Base-by-base conservation (phyloP, 2,329 filamentous ascomycete genomes). In the Curvularia hawaiiensis region DNA sequence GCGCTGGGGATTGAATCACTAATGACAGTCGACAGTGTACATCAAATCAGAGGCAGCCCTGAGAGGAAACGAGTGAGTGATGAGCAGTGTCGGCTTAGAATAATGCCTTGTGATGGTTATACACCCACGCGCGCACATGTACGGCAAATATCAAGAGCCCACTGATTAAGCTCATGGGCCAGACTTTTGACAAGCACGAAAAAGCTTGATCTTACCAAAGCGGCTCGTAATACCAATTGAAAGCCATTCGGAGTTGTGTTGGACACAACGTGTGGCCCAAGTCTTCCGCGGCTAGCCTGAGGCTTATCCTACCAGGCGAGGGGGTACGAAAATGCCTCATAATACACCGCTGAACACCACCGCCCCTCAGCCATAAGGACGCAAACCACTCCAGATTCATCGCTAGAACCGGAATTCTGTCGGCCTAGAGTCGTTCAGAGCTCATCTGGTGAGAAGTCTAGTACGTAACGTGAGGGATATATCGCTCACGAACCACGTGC, bases 401-500 rank as follows among this genome's bases (percentile, higher is more conserved):
- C 11, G 26, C 26, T 45, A 18, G 24, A 20, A 12, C n/a, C 44
- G 44, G 44, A 6, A 28, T 9, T 31, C 16, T 22, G 28, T 31
- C 44, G 16, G 11, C n/a, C 44, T 46, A 26, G 44, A 12, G 44
- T 4, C 18, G 3, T n/a, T 38, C 14, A 16, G 16, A 31, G 28
- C n/a, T 22, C 26, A 20, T 10, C 44, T 46, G 28, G 28, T 20
- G 44, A 4, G 44, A 18, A 18, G 35, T 38, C 35, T 38, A 6
- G 35, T 38, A 46, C 28, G 28, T 46, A 46, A 30, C 18, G 11
- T 46, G 44, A 46, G 44, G 44, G 44, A 46, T 46, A 31, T 46
- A 46, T 20, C 11, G 28, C 44, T 30, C 26, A n/a, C 43, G n/a
- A 31, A 31, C 16, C 44, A 33, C 28, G 28, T 33, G 44, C 28